Percentiles rank a stretch among this genome's conserved stretches.
These are phyloP conservation scores for Neolentinus lepideus DNA, from an alignment of 1,284 basidiomycete genomes.

Conservation along the genomic window DNA sequence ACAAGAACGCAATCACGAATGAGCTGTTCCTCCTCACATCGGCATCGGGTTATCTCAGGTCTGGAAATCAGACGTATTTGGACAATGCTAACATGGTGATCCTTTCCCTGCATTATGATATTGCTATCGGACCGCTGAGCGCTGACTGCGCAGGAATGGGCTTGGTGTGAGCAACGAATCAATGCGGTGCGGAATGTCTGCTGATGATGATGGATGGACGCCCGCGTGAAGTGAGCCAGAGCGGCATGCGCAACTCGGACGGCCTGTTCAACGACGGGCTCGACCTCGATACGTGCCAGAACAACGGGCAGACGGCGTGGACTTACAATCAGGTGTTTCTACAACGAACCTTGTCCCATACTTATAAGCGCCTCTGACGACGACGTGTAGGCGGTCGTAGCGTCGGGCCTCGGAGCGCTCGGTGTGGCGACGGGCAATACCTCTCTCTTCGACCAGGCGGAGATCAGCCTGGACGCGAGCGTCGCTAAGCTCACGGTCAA, in stretches of 20 bases:
- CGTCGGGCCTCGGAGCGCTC: conserved; percentile 40
- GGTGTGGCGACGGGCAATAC: conserved; percentile 30
- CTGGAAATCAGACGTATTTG: conserved; percentile 29
- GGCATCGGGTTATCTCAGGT: conserved; percentile 36
- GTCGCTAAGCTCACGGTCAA: conserved; percentile 30
- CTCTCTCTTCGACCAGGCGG: conserved; percentile 35
- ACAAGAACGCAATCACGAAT: conserved; percentile 55
- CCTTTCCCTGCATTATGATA: no score
- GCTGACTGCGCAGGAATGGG: not conserved
- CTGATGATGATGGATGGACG: not conserved
- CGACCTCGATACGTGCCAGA: conserved; percentile 28
- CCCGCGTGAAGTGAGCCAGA: conserved; percentile 27
- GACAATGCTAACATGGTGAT: conserved; percentile 35
- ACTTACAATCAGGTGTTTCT: conserved; percentile 42
- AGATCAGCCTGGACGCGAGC: conserved; percentile 46
- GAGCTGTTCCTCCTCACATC: conserved; percentile 45
- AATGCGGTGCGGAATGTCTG: not conserved
- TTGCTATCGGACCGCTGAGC: no score
- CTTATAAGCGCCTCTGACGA: not conserved
- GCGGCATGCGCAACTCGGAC: conserved; percentile 40
- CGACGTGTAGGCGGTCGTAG: conserved; percentile 47
- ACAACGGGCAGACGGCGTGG: conserved; percentile 49
- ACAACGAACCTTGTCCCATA: not conserved
- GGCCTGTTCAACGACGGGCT: conserved; percentile 47
- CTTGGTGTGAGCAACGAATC: not conserved